Conservation (phyloP, 1,284 basidiomycete species). For the Neonothopanus nambi region DNA sequence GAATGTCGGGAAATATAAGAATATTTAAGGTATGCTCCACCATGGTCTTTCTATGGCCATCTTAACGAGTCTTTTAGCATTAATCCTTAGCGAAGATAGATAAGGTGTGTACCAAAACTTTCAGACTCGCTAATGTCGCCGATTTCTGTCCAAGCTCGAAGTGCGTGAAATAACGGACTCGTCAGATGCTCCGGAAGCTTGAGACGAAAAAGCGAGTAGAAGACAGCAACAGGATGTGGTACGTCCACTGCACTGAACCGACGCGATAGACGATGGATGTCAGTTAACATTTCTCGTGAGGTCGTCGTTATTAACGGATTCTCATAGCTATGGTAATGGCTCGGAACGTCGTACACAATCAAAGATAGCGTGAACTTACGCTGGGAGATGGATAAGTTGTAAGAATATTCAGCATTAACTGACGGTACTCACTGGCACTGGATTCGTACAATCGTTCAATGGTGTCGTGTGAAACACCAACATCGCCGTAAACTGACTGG, state of each 20-base stretch:
- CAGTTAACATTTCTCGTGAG: slow-evolving; percentile 66
- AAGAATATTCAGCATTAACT: neutral
- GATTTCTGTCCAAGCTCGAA: slow-evolving; percentile 72
- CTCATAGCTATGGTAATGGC: slow-evolving; percentile 53
- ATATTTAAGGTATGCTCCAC: slow-evolving; percentile 69
- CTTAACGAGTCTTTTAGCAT: slow-evolving; percentile 34
- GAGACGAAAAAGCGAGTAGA: slow-evolving; percentile 55
- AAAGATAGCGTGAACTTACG: slow-evolving; percentile 25
- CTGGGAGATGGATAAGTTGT: slow-evolving; percentile 19
- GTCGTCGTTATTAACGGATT: slow-evolving; percentile 74
- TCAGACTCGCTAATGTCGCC: slow-evolving; percentile 73
- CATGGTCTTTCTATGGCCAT: slow-evolving; percentile 68
- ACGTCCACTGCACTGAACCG: slow-evolving; percentile 60
- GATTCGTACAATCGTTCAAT: slow-evolving; percentile 67
- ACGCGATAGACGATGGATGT: slow-evolving; percentile 61
- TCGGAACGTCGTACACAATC: neutral
- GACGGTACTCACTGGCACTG: slow-evolving; percentile 52
- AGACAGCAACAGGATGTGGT: slow-evolving; percentile 60
- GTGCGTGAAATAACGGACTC: slow-evolving; percentile 54
- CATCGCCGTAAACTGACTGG: slow-evolving; percentile 63
- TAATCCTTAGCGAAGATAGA: neutral
- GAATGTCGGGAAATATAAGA: slow-evolving; percentile 55
- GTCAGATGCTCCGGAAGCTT: slow-evolving; percentile 37
- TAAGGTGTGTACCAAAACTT: slow-evolving; percentile 60
- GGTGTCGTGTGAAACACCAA: slow-evolving; percentile 43